These are phyloP conservation scores for Dioscorea cayenensis DNA, from an alignment of 116 monocot genomes.

Conservation along the genomic window DNA sequence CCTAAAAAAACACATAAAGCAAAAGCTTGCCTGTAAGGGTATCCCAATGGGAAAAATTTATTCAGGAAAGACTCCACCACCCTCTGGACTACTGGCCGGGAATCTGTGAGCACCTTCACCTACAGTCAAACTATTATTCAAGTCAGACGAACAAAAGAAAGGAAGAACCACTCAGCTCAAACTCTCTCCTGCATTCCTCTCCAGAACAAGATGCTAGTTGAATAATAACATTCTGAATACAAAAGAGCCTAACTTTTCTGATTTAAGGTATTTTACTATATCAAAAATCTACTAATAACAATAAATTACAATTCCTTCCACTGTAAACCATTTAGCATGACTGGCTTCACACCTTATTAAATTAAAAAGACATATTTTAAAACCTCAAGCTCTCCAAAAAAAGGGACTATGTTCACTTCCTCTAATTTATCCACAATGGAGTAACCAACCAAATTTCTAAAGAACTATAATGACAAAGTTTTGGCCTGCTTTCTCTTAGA, in stretches of 20 bases:
- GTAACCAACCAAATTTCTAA: too few relatives aligned
- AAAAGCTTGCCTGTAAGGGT: conserved; percentile 74
- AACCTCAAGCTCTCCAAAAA: too few relatives aligned
- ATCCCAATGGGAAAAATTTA: conserved; percentile 93
- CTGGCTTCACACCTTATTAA: too few relatives aligned
- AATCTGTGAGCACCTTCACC: conserved; percentile 68
- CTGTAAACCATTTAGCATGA: background rate
- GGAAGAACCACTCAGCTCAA: background rate
- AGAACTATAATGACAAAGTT: too few relatives aligned
- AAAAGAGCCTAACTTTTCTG: background rate
- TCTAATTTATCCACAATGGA: too few relatives aligned
- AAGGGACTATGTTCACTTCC: too few relatives aligned
- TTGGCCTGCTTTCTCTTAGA: too few relatives aligned
- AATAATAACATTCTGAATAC: background rate
- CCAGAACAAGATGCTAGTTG: background rate
- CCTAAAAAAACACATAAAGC: background rate
- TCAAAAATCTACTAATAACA: background rate
- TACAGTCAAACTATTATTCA: conserved; percentile 13
- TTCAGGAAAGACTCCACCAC: conserved; percentile 77
- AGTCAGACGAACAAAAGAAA: background rate
- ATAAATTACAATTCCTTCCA: background rate
- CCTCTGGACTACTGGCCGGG: conserved; percentile 49
- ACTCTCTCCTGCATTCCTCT: background rate
- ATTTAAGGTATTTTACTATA: background rate
- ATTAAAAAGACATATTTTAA: too few relatives aligned